phyloP scores from a whole-genome alignment of 495 filamentous ascomycete species.

The Hypoxylon fragiforme region DNA sequence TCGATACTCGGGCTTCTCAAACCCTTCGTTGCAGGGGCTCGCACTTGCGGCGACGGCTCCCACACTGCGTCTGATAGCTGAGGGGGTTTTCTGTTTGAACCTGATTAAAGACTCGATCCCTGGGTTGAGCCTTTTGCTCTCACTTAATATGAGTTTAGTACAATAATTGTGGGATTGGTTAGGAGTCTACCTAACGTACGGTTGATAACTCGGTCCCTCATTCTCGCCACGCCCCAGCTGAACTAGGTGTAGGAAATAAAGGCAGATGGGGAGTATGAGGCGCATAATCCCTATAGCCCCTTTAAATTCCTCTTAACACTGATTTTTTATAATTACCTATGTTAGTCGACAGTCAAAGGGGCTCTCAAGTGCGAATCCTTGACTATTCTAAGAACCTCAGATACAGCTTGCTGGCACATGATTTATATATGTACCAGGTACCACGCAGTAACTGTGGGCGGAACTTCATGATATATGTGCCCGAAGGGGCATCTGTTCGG shows the following conservation, averaged over 20 bases:
- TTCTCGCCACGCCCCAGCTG: neutral
- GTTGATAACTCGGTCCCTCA: neutral
- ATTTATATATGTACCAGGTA: too few species aligned
- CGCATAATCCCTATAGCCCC: conserved; percentile 1
- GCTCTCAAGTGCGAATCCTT: too few species aligned
- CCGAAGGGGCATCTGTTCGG: neutral
- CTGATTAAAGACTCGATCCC: neutral
- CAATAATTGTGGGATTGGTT: neutral
- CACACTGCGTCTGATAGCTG: neutral
- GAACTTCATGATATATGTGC: conserved; percentile 2
- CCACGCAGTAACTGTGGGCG: too few species aligned
- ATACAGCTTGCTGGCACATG: too few species aligned
- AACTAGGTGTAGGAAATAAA: conserved; percentile 6
- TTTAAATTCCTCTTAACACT: neutral
- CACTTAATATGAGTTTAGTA: conserved; percentile 1
- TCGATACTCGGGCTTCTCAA: conserved; percentile 19
- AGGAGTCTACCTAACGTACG: conserved; percentile 4
- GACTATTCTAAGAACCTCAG: too few species aligned
- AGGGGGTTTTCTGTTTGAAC: neutral
- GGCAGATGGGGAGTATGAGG: neutral
- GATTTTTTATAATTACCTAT: neutral
- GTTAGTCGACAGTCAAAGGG: neutral
- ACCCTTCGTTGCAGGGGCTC: conserved; percentile 14
- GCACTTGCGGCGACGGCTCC: neutral
- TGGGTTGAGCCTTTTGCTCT: too few species aligned